A percentile compares a stretch with the other conserved stretches of the same genome.
phyloP scores from a whole-genome alignment of 169 alveolate genomes.

The Blepharisma undulans region DNA sequence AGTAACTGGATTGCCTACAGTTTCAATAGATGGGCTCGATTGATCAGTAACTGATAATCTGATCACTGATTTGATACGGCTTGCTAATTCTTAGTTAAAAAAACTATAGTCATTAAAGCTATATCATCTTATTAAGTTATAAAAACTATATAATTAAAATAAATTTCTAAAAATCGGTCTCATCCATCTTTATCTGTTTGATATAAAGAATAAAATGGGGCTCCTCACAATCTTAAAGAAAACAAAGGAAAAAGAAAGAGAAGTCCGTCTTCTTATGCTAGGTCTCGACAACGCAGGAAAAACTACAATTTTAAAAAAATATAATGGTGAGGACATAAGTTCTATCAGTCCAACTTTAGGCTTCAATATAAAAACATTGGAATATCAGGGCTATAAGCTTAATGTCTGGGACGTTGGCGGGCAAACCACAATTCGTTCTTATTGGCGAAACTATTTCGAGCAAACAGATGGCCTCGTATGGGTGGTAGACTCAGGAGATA shows the following conservation, averaged over 20 bases:
- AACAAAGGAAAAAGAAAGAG: conserved; percentile 92
- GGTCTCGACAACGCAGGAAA: conserved; percentile 98
- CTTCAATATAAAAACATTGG: conserved; percentile 91
- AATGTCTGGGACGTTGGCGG: conserved; percentile 99
- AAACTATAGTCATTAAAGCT: not conserved
- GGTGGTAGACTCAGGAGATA: conserved; percentile 98
- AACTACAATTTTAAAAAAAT: conserved; percentile 93
- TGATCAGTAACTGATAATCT: not conserved
- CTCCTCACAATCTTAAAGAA: conserved; percentile 90
- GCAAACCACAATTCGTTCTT: conserved; percentile 96
- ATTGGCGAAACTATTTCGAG: conserved; percentile 99
- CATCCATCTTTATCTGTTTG: not conserved
- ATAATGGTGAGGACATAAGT: conserved; percentile 92
- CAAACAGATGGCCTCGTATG: conserved; percentile 98
- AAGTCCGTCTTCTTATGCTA: conserved; percentile 92
- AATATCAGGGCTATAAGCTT: conserved; percentile 85
- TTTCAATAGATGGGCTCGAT: conserved; percentile 38
- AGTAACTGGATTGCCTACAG: conserved; percentile 25
- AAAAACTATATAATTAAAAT: too few relatives aligned
- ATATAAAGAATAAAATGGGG: conserved; percentile 77
- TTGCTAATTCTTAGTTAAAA: not conserved
- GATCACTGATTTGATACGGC: not conserved
- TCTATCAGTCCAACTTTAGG: conserved; percentile 96
- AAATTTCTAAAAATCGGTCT: not conserved
- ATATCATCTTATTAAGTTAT: too few relatives aligned